phyloP scores from a whole-genome alignment of 768 basidiomycete genomes.

The Lactarius sanguifluus region DNA sequence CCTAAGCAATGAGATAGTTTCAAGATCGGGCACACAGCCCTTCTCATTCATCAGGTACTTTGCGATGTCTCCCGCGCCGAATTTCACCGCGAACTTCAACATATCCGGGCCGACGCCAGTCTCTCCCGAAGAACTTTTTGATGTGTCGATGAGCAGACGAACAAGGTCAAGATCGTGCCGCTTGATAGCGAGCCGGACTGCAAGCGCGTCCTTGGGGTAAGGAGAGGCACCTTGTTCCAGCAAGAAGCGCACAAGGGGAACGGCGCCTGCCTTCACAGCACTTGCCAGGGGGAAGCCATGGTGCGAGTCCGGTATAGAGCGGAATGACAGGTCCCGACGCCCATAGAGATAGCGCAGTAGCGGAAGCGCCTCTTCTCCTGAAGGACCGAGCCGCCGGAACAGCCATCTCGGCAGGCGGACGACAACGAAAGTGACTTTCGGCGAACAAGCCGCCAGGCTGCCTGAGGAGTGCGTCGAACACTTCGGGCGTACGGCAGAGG shows the following conservation, averaged over 20 bases:
- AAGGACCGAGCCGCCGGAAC: slow-evolving; percentile 48
- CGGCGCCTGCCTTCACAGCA: slow-evolving; percentile 66
- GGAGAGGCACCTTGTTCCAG: slow-evolving; percentile 76
- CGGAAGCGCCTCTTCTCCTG: slow-evolving; percentile 57
- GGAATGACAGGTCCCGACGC: slow-evolving; percentile 38
- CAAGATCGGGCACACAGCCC: slow-evolving; percentile 70
- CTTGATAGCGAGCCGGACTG: slow-evolving; percentile 74
- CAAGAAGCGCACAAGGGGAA: slow-evolving; percentile 67
- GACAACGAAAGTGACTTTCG: neutral
- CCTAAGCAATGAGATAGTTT: slow-evolving; percentile 44
- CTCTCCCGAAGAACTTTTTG: slow-evolving; percentile 23
- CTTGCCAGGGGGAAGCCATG: slow-evolving; percentile 80
- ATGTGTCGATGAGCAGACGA: slow-evolving; percentile 67
- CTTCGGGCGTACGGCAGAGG: slow-evolving; percentile 40
- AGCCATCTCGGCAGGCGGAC: slow-evolving; percentile 59
- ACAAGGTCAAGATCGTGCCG: slow-evolving; percentile 67
- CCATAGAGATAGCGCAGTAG: slow-evolving; percentile 59
- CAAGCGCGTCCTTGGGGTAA: slow-evolving; percentile 53
- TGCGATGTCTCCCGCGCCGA: slow-evolving; percentile 65
- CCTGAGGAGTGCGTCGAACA: slow-evolving; percentile 49
- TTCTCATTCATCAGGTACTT: slow-evolving; percentile 71
- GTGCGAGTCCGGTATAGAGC: slow-evolving; percentile 61
- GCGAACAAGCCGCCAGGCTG: slow-evolving; percentile 24
- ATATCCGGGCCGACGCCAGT: slow-evolving; percentile 53
- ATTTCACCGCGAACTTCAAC: slow-evolving; percentile 64